phyloP scores from a whole-genome alignment of 257 asterid species.

The Rubia yunnanensis region DNA sequence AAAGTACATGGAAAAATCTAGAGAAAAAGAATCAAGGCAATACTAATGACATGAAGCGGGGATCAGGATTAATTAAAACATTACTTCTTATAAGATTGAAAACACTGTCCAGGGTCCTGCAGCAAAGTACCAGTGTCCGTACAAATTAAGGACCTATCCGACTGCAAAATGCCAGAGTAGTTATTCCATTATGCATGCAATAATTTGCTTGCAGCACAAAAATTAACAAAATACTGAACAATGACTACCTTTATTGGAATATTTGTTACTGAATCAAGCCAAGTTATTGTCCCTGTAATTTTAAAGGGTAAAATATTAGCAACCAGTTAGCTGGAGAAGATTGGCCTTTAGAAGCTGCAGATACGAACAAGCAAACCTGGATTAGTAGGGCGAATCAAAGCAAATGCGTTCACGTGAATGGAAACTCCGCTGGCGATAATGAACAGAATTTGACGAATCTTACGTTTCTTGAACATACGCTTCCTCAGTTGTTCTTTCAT shows the following conservation, averaged over 20 bases:
- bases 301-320: slow-evolving; percentile 18
- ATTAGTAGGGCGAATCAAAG: slow-evolving; percentile 89
- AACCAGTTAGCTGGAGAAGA: slow-evolving; percentile 10
- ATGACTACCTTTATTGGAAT: slow-evolving; percentile 66
- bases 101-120: slow-evolving; percentile 57
- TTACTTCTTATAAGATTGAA: slow-evolving; percentile 75
- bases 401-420: slow-evolving; percentile 74
- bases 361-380: slow-evolving; percentile 45
- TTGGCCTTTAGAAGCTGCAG: slow-evolving; percentile 8
- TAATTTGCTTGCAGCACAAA: background rate
- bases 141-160: slow-evolving; percentile 77
- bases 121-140: slow-evolving; percentile 88
- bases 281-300: slow-evolving; percentile 63
- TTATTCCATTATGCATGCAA: slow-evolving; percentile 6
- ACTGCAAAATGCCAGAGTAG: slow-evolving; percentile 32
- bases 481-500: slow-evolving; percentile 81
- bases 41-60: background rate
- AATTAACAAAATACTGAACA: background rate
- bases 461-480: slow-evolving; percentile 89
- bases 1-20: background rate
- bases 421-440: slow-evolving; percentile 56
- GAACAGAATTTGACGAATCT: slow-evolving; percentile 73
- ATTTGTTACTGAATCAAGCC: slow-evolving; percentile 92
- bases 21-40: background rate
- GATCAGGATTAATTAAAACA: slow-evolving; percentile 12